Conservation (phyloP, 2,329 filamentous ascomycete species). For the Chaetomium sp. region DNA sequence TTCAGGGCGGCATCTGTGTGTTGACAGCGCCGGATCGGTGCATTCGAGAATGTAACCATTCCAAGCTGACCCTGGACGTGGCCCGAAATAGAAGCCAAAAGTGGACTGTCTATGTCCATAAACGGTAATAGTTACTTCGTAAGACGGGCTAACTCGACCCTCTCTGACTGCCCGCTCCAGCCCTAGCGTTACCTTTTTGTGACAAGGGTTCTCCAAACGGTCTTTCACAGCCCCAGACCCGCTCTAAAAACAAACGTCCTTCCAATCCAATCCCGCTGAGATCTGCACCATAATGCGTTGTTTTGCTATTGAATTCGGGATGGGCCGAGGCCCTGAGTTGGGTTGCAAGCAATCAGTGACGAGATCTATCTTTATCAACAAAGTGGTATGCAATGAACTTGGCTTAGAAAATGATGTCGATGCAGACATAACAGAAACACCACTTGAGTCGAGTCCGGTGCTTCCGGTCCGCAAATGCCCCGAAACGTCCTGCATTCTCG, state of each 20-base stretch:
- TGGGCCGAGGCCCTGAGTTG: not conserved
- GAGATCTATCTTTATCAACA: not conserved
- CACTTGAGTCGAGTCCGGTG: not conserved
- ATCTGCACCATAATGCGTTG: not conserved
- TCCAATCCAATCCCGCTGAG: not conserved
- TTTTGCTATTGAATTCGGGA: not conserved
- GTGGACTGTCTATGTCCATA: not conserved
- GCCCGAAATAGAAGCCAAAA: constrained; percentile 4
- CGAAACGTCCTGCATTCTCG: too few relatives aligned
- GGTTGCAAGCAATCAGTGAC: not conserved
- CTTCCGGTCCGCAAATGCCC: too few relatives aligned
- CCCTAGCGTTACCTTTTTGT: not conserved
- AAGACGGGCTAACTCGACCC: constrained; percentile 9
- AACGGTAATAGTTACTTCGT: constrained; percentile 5
- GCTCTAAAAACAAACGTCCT: not conserved
- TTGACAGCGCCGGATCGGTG: not conserved
- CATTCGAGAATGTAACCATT: not conserved
- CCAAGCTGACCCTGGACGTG: not conserved
- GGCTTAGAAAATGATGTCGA: not conserved
- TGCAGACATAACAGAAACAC: not conserved
- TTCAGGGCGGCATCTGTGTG: not conserved
- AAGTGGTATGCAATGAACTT: not conserved
- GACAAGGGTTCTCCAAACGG: not conserved
- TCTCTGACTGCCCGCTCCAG: not conserved
- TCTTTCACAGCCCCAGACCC: constrained; percentile 2